Evolutionary conservation across 352 stramenopile species (phyloP).

Genomic region (Pythium phragmiticola): DNA sequence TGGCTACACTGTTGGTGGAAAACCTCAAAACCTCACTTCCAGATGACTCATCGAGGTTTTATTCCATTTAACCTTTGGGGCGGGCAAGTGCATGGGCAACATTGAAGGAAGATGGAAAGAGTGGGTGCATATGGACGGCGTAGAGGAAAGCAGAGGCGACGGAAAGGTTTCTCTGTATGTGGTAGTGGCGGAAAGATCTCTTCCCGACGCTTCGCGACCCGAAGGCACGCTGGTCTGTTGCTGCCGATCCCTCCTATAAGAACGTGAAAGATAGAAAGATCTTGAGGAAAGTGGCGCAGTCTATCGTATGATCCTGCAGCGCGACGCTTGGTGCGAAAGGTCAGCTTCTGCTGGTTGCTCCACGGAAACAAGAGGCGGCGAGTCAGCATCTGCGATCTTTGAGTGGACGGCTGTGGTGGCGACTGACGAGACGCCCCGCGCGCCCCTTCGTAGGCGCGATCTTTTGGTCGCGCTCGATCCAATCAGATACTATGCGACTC

Average conservation of each 20-base stretch:
- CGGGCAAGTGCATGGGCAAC: background rate
- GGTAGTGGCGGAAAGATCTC: too few relatives aligned
- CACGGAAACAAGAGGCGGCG: background rate
- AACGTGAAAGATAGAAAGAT: slow-evolving; percentile 12
- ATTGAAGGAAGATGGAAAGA: background rate
- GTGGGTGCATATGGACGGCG: too few relatives aligned
- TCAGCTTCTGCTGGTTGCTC: background rate
- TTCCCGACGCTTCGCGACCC: too few relatives aligned
- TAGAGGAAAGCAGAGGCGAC: too few relatives aligned
- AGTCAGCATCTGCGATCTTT: slow-evolving; percentile 19
- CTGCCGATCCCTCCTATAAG: background rate
- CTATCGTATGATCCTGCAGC: background rate
- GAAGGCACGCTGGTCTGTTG: too few relatives aligned
- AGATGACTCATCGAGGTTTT: slow-evolving; percentile 1
- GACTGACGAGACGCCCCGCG: slow-evolving; percentile 11
- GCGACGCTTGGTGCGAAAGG: slow-evolving; percentile 2
- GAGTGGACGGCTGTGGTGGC: slow-evolving; percentile 8
- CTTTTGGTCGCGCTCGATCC: background rate
- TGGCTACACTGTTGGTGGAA: slow-evolving; percentile 20
- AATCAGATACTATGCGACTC: background rate
- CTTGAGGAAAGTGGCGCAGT: background rate
- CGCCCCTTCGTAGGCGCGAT: slow-evolving; percentile 20
- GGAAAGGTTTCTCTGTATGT: too few relatives aligned
- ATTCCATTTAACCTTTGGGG: background rate
- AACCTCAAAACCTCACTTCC: slow-evolving; percentile 15